Conservation (phyloP, 169 alveolate species). For the Sarcocystis neurona region DNA sequence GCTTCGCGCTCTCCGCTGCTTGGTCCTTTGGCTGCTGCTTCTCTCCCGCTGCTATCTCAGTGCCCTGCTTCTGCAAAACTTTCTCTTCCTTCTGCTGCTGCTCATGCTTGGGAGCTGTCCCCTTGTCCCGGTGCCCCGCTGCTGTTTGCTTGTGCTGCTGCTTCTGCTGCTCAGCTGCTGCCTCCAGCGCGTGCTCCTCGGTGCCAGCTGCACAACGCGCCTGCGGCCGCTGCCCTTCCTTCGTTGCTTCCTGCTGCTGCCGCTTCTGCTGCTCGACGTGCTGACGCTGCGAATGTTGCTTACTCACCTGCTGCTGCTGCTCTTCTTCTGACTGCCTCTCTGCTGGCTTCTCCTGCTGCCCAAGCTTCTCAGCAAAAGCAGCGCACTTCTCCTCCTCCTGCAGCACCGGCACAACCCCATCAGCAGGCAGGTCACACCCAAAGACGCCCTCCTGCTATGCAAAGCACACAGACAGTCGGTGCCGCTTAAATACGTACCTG, state of each 20-base stretch:
- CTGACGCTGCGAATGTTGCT: not conserved
- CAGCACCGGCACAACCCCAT: not conserved
- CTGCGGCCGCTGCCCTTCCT: too few species aligned
- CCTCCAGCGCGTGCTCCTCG: too few species aligned
- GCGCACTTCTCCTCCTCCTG: conserved; percentile 25
- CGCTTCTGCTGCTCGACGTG: conserved; percentile 27
- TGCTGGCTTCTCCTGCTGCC: not conserved
- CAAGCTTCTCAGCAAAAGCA: not conserved
- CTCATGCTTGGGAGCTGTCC: too few species aligned
- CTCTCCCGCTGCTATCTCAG: not conserved
- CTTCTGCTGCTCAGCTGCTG: not conserved
- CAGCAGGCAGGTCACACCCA: too few species aligned
- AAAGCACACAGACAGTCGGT: too few species aligned
- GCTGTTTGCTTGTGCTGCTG: not conserved
- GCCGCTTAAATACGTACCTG: too few species aligned
- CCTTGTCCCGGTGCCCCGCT: not conserved
- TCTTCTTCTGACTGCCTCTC: not conserved
- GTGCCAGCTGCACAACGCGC: too few species aligned
- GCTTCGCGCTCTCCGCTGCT: too few species aligned
- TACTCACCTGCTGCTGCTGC: conserved; percentile 20
- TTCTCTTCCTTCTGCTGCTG: not conserved
- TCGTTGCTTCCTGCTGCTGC: too few species aligned
- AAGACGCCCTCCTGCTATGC: too few species aligned
- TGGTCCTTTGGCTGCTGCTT: too few species aligned
- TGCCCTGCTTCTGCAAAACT: not conserved